Base-by-base conservation (phyloP, 2,329 filamentous ascomycete species). In the Xylariaceae sp. region DNA sequence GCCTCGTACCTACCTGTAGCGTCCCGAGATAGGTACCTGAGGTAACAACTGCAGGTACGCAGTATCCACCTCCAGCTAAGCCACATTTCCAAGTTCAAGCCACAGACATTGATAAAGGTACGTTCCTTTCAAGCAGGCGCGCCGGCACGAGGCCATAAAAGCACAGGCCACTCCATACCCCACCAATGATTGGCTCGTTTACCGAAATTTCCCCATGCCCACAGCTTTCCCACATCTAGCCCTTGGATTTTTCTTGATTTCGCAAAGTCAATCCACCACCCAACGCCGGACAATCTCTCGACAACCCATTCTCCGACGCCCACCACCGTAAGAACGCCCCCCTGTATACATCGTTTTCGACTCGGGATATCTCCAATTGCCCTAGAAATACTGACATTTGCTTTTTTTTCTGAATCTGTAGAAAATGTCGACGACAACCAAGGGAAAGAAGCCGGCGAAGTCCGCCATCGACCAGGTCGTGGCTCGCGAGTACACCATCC, bases 401-500 rank as follows among this genome's bases (percentile, higher is more conserved):
- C 19, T 19, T 19, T 42, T 57, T 58, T 49, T 53, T 53, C 50
- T 53, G 55, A 50, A 34, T 52, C 43, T 51, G 3, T 32, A 60
- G 59, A 63, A 80, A 74, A 87, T 87, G 84, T 86, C 84, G 74
- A 74, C 19, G 19, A 19, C 19, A 19, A 19, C 78, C 55, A 83
- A 78, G 72, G 72, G 75, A 70, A 83, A 84, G 79, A 87, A 85
- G 79, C 77, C 80, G 64, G 74, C 81, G 81, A 88, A 87, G 80
- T 96, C 90, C 78, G 95, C 95, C 81, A 96, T 99, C 78, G 87
- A 90, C 79, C 92, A 99, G 80, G 95, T 99, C 75, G 92, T 99
- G 77, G 87, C 94, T 72, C 90, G 94, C 85, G 95, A 99, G 84
- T 99, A 99, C 87, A 99, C 94, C 79, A 97, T 99, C 82, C 92